Evolutionary conservation across 2,329 filamentous ascomycete genomes (phyloP).

Genomic region (Dactylella cylindrospora): DNA sequence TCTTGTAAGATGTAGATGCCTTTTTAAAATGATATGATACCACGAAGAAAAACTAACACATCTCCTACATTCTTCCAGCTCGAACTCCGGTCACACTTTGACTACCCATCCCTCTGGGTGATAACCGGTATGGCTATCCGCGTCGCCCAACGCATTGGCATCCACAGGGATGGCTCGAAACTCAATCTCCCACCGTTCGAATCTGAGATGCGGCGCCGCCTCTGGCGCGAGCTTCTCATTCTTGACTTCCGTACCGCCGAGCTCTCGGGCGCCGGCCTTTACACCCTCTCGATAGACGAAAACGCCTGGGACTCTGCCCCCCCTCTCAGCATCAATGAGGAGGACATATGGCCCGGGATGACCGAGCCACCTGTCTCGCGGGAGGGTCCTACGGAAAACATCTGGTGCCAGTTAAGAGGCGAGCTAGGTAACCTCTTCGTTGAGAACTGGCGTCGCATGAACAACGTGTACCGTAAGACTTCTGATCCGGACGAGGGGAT

Average conservation of each 20-base stretch:
- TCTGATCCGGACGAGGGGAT: constrained; percentile 7
- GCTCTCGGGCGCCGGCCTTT: constrained; percentile 57
- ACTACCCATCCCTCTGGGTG: constrained; percentile 63
- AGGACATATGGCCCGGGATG: constrained; percentile 37
- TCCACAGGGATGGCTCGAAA: constrained; percentile 60
- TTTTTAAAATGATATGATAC: background rate
- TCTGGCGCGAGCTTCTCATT: constrained; percentile 67
- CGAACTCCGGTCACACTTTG: constrained; percentile 52
- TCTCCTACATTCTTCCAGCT: constrained; percentile 14
- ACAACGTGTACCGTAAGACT: constrained; percentile 18
- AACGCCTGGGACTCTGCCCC: constrained; percentile 38
- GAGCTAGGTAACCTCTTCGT: constrained; percentile 54
- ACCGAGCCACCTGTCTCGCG: constrained; percentile 21
- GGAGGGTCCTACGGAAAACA: constrained; percentile 46
- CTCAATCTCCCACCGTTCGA: constrained; percentile 61
- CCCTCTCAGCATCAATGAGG: constrained; percentile 25
- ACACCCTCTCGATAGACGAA: constrained; percentile 51
- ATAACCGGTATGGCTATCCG: constrained; percentile 64
- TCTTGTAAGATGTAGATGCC: constrained; percentile 57
- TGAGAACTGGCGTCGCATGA: constrained; percentile 25
- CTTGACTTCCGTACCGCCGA: constrained; percentile 62
- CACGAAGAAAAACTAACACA: constrained; percentile 9
- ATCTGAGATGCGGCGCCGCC: constrained; percentile 61
- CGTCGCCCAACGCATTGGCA: constrained; percentile 63
- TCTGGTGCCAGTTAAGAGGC: constrained; percentile 55